Conservation (phyloP, 352 stramenopile genomes). For the Phytophthora megakarya region DNA sequence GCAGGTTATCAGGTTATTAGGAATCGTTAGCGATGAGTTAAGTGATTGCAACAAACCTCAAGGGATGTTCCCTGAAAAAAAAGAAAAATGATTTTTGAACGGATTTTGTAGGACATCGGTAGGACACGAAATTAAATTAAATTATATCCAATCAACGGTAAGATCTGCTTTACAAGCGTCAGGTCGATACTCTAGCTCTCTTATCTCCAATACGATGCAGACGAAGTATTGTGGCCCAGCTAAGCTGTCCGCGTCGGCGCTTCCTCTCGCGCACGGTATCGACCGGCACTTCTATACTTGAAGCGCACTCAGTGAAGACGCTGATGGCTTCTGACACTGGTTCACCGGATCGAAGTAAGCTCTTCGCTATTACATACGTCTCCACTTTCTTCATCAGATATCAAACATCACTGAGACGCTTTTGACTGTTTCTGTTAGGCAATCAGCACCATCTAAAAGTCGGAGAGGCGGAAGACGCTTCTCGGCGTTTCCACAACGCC, state of each 20-base stretch:
- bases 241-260: conserved; percentile 13
- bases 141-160: too few relatives aligned
- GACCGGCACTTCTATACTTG: neutral
- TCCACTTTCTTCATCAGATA: conserved; percentile 27
- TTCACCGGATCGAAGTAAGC: conserved; percentile 9
- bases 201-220: conserved; percentile 13
- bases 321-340: neutral
- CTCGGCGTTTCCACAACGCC: conserved; percentile 6
- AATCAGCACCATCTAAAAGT: conserved; percentile 5
- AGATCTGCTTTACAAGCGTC: too few relatives aligned
- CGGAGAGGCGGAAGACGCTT: conserved; percentile 5
- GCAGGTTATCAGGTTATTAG: too few relatives aligned
- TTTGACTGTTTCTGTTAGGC: conserved; percentile 19
- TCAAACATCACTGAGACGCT: conserved; percentile 9
- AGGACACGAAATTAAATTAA: too few relatives aligned
- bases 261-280: conserved; percentile 4
- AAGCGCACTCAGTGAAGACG: conserved; percentile 1
- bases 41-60: too few relatives aligned
- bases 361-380: neutral
- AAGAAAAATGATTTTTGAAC: too few relatives aligned
- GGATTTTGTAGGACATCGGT: too few relatives aligned
- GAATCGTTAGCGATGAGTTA: too few relatives aligned
- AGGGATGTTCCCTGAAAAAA: too few relatives aligned
- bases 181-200: too few relatives aligned
- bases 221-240: conserved; percentile 1